These are phyloP conservation scores for Solanum pennellii DNA, from an alignment of 257 asterid genomes.

Conservation along the genomic window DNA sequence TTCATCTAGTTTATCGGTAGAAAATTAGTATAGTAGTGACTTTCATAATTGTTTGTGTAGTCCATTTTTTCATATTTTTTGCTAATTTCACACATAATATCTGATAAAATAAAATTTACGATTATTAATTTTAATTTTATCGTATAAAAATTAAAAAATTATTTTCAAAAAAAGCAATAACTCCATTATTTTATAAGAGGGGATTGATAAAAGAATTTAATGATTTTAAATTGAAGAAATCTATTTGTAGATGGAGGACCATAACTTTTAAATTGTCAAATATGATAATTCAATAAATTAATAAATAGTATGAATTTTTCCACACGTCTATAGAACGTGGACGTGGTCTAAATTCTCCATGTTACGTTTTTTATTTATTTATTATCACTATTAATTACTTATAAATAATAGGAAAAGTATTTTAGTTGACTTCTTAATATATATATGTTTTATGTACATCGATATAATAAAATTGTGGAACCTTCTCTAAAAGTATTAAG, in stretches of 20 bases:
- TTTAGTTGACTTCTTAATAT: no score
- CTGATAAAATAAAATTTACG: no score
- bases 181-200: neutral
- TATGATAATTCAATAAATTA: neutral
- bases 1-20: neutral
- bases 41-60: neutral
- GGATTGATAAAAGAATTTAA: neutral
- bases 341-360: neutral
- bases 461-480: neutral
- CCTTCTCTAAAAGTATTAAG: neutral
- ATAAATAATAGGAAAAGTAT: neutral
- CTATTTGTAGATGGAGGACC: neutral
- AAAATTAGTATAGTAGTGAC: neutral
- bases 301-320: neutral
- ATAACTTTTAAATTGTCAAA: neutral
- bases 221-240: neutral
- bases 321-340: neutral
- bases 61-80: neutral
- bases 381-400: neutral
- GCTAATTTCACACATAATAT: neutral
- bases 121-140: no score
- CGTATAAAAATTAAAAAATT: rapidly evolving
- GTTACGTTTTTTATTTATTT: neutral
- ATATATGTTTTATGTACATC: neutral
- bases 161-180: rapidly evolving